Evolutionary conservation across 2,329 filamentous ascomycete species (phyloP).

Genomic region (Cladosporium sp.): DNA sequence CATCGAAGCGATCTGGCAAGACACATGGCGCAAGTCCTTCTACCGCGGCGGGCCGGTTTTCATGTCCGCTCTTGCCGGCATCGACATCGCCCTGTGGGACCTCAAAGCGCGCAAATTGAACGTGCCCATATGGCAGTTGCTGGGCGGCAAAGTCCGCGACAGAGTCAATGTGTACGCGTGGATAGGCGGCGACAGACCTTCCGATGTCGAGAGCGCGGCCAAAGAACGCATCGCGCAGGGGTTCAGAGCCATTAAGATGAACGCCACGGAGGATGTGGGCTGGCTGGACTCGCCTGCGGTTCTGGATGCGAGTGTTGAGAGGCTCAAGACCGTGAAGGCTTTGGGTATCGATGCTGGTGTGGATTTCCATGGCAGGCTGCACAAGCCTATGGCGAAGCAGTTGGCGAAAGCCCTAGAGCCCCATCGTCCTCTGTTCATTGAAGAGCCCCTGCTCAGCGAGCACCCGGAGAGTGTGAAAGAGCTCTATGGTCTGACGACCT

Average conservation of each 20-base stretch:
- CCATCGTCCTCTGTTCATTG: slow-evolving; percentile 65
- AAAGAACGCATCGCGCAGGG: slow-evolving; percentile 56
- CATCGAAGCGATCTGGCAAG: slow-evolving; percentile 76
- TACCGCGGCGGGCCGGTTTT: slow-evolving; percentile 74
- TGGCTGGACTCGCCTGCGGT: slow-evolving; percentile 69
- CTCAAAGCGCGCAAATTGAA: slow-evolving; percentile 62
- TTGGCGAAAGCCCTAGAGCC: slow-evolving; percentile 63
- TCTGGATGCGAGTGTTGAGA: slow-evolving; percentile 59
- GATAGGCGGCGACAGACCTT: slow-evolving; percentile 69
- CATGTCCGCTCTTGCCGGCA: slow-evolving; percentile 70
- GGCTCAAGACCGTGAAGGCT: slow-evolving; percentile 63
- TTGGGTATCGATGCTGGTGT: slow-evolving; percentile 68
- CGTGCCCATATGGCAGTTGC: slow-evolving; percentile 67
- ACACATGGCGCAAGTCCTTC: slow-evolving; percentile 55
- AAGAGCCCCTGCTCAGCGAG: slow-evolving; percentile 68
- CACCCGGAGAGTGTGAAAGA: slow-evolving; percentile 62
- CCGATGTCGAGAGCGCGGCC: slow-evolving; percentile 51
- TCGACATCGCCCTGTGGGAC: slow-evolving; percentile 77
- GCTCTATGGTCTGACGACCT: slow-evolving; percentile 51
- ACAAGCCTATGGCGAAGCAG: slow-evolving; percentile 75
- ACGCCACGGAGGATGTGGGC: slow-evolving; percentile 68
- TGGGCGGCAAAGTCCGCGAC: slow-evolving; percentile 68
- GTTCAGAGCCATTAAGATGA: slow-evolving; percentile 70
- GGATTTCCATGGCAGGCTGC: slow-evolving; percentile 72
- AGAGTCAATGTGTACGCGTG: slow-evolving; percentile 69